Evolutionary conservation across 2,329 filamentous ascomycete genomes (phyloP).

Genomic region (Neofusicoccum parvum): DNA sequence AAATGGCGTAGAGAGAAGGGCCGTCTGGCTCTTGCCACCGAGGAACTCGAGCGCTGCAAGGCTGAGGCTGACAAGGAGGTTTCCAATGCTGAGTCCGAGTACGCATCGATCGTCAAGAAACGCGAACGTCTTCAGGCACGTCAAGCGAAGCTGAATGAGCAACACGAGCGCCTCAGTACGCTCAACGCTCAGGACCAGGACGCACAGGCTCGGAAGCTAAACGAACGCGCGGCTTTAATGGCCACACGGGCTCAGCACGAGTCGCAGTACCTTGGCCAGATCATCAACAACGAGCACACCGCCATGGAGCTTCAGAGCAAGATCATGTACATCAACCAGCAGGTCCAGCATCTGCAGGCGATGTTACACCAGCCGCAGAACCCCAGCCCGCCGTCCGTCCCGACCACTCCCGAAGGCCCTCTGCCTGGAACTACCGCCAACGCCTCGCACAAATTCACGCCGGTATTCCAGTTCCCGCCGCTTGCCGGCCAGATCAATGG

Average conservation of each 20-base stretch:
- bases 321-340: slow-evolving; percentile 38
- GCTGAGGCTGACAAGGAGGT: slow-evolving; percentile 64
- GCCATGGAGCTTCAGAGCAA: slow-evolving; percentile 42
- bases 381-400: slow-evolving; percentile 42
- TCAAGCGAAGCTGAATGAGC: slow-evolving; percentile 71
- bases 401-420: slow-evolving; percentile 62
- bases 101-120: slow-evolving; percentile 65
- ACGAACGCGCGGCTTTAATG: slow-evolving; percentile 42
- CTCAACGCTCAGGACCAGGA: slow-evolving; percentile 67
- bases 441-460: slow-evolving; percentile 31
- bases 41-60: slow-evolving; percentile 65
- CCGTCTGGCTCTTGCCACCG: slow-evolving; percentile 52
- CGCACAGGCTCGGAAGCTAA: slow-evolving; percentile 56
- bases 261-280: slow-evolving; percentile 41
- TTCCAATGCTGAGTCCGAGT: slow-evolving; percentile 65
- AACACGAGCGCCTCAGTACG: slow-evolving; percentile 69
- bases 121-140: slow-evolving; percentile 72
- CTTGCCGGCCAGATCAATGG: slow-evolving; percentile 31
- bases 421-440: slow-evolving; percentile 53
- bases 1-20: slow-evolving; percentile 59
- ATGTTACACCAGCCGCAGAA: slow-evolving; percentile 39
- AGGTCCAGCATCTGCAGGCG: slow-evolving; percentile 42
- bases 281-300: slow-evolving; percentile 41
- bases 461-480: slow-evolving; percentile 41
- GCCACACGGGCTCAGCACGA: slow-evolving; percentile 38